Evolutionary conservation across 2,329 filamentous ascomycete genomes (phyloP).

Genomic region (Alternaria triticina): DNA sequence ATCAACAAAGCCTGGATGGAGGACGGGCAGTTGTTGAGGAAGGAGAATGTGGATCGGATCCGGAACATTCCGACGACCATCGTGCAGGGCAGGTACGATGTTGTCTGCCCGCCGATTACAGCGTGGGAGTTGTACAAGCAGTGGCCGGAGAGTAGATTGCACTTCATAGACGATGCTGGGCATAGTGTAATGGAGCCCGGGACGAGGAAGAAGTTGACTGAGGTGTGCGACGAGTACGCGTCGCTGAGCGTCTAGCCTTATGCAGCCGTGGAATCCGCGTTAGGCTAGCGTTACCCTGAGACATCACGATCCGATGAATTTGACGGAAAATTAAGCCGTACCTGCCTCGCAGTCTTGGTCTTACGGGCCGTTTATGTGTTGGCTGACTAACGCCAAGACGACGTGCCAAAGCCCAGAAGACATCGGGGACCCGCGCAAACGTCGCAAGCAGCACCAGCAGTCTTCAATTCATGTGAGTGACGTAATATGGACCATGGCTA

Average conservation of each 20-base stretch:
- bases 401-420: neutral
- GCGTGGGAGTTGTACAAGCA: constrained; percentile 54
- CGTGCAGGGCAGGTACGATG: constrained; percentile 56
- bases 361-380: neutral
- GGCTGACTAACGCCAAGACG: neutral
- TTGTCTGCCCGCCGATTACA: constrained; percentile 53
- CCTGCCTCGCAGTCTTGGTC: neutral
- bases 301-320: neutral
- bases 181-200: constrained; percentile 41
- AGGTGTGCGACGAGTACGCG: constrained; percentile 34
- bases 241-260: neutral
- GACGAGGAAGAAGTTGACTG: constrained; percentile 32
- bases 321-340: neutral
- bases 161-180: constrained; percentile 44
- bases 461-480: neutral
- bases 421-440: neutral
- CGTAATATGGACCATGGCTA: neutral
- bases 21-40: constrained; percentile 50
- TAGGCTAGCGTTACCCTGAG: neutral
- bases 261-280: neutral
- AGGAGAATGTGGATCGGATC: constrained; percentile 45
- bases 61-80: constrained; percentile 49
- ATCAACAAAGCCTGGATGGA: constrained; percentile 51
- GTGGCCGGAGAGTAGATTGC: constrained; percentile 43
- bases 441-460: neutral